Percentiles rank a stretch among this genome's conserved stretches.
Conservation (phyloP, 1,284 basidiomycete genomes). For the Malassezia slooffiae region DNA sequence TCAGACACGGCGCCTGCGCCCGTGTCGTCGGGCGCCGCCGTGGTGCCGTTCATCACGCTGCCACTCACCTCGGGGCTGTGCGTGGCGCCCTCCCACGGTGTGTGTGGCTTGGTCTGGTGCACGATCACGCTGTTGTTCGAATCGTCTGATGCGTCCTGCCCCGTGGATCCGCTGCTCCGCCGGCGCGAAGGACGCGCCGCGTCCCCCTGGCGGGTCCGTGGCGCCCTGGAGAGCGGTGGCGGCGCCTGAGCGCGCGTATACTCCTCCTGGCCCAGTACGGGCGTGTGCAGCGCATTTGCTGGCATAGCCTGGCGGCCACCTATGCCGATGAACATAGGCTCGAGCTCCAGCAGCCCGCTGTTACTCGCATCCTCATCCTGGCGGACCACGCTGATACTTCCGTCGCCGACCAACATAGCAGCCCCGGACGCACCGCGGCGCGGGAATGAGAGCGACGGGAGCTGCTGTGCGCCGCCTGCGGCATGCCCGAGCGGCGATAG, state of each 20-base stretch:
- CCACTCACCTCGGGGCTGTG: not conserved
- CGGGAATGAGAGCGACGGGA: too few species aligned
- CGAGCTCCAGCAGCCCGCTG: slow-evolving; percentile 37
- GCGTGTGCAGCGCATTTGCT: slow-evolving; percentile 2
- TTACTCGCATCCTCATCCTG: slow-evolving; percentile 41
- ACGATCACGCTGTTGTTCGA: slow-evolving; percentile 13
- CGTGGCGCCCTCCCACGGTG: not conserved
- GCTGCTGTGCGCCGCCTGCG: too few species aligned
- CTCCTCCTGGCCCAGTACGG: slow-evolving; percentile 5
- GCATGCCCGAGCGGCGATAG: too few species aligned
- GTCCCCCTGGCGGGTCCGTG: slow-evolving; percentile 1
- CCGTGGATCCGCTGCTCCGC: not conserved
- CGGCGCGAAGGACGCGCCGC: not conserved
- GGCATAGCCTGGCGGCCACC: slow-evolving; percentile 13
- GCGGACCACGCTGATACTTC: slow-evolving; percentile 38
- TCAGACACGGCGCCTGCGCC: not conserved
- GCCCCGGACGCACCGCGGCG: too few species aligned
- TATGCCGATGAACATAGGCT: slow-evolving; percentile 21
- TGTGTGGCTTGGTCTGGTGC: too few species aligned
- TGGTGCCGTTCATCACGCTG: slow-evolving; percentile 8
- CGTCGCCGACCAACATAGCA: too few species aligned
- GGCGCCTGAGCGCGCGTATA: not conserved
- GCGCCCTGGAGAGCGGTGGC: slow-evolving; percentile 8
- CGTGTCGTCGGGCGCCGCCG: too few species aligned
- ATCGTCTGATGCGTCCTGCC: slow-evolving; percentile 7